These are phyloP conservation scores for Zancudomyces culisetae DNA, from an alignment of 371 early-diverging fungal species.

Conservation along the genomic window DNA sequence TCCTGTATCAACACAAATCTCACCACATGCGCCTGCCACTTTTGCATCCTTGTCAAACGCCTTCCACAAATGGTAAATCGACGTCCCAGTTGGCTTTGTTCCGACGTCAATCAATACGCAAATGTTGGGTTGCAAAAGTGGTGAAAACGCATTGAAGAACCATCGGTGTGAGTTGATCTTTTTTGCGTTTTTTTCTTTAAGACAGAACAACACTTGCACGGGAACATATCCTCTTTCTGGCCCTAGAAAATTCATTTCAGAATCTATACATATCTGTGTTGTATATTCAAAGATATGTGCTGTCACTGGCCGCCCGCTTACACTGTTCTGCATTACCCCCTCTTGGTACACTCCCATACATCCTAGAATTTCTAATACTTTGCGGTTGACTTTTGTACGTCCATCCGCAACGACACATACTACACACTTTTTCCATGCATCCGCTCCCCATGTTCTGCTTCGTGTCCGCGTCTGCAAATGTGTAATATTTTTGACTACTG, in stretches of 20 bases:
- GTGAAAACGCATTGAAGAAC: conserved; percentile 86
- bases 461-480: conserved; percentile 60
- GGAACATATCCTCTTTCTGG: conserved; percentile 55
- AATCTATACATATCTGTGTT: conserved; percentile 53
- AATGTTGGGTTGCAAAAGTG: conserved; percentile 66
- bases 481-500: conserved; percentile 69
- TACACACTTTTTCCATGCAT: conserved; percentile 77
- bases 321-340: conserved; percentile 51
- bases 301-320: conserved; percentile 38
- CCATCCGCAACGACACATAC: conserved; percentile 73
- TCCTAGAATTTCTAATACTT: conserved; percentile 55
- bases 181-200: conserved; percentile 71
- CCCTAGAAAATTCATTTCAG: conserved; percentile 37
- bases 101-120: conserved; percentile 84
- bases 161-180: conserved; percentile 93
- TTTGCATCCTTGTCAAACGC: conserved; percentile 70
- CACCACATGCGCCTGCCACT: conserved; percentile 87
- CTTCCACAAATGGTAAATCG: conserved; percentile 78
- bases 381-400: conserved; percentile 45
- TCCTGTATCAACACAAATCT: conserved; percentile 75
- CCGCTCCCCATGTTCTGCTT: conserved; percentile 57
- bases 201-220: conserved; percentile 69
- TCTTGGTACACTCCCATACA: conserved; percentile 79
- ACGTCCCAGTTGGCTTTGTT: conserved; percentile 59
- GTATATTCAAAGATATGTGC: conserved; percentile 88